Evolutionary conservation across 345 rosid species (phyloP), one percentile per base, ranked within the genome.

Genomic region (Eucalyptus tenuipes): DNA sequence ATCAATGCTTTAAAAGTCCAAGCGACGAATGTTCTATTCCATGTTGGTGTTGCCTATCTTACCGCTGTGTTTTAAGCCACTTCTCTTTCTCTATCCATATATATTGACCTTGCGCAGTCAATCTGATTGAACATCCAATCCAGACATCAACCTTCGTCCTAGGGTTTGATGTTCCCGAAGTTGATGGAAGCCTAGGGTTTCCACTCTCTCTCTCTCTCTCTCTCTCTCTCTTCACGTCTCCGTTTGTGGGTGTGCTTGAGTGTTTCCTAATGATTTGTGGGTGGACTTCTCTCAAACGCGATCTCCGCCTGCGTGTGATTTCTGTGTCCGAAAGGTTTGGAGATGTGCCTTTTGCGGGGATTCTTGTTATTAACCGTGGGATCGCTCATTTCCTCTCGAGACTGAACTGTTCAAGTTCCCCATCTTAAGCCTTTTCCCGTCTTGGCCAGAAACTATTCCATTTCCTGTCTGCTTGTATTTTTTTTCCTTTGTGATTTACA

Each of bases 321-420:
- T 75, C 40, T 20, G 44, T 33, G 47, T 75, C 84, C 24, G 84
- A 40, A 42, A 75, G 84, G 45, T 75, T 75, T 6, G 15, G 24
- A 75, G 29, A 22, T 40, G 84, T 18, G 84, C 14, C 84, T 40
- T 75, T 7, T 66, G 16, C 57, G 25, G 49, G 52, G 88, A 88
- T 87, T 91, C 86, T n/a, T 87, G 89, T 84, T 89, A 57, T 91
- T 91, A 47, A 86, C 94, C 95, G 47, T 16, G 50, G 93, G 93
- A 89, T 91, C 33, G 87, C 87, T n/a, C 27, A 52, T 86, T 88
- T 88, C 90, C 88, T 61, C 71, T 85, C 59, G 45, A 81, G 71
- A 81, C 42, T 49, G 84, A 75, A 75, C 47, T 75, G 20, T 20
- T 40, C 27, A 40, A 75, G 45, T 24, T 75, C 47, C 84, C 84